Evolutionary conservation across 2,329 filamentous ascomycete genomes (phyloP).

Genomic region (Alternaria tenuissima): DNA sequence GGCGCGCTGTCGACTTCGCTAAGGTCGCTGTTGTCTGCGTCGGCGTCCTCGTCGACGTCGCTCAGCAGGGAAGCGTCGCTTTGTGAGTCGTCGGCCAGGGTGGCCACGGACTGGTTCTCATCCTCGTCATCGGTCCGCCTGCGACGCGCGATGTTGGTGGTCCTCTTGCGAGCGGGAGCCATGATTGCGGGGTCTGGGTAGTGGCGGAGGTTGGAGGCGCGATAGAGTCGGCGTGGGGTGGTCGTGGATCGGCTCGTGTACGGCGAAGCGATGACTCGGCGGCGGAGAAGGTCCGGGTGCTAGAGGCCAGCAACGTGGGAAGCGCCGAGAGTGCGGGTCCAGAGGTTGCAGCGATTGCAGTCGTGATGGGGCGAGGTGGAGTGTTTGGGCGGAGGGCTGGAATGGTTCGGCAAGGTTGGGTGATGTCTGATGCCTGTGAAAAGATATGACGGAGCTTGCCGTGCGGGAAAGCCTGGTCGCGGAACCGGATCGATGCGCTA

Average conservation of each 20-base stretch:
- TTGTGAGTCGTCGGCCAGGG: slow-evolving; percentile 67
- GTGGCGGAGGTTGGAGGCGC: slow-evolving; percentile 16
- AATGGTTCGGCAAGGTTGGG: slow-evolving; percentile 26
- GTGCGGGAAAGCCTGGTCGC: slow-evolving; percentile 30
- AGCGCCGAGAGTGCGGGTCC: slow-evolving; percentile 25
- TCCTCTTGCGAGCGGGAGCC: slow-evolving; percentile 49
- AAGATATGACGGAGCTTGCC: slow-evolving; percentile 43
- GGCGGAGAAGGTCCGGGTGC: slow-evolving; percentile 32
- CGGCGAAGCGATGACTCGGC: slow-evolving; percentile 31
- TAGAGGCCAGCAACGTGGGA: slow-evolving; percentile 20
- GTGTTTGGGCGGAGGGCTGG: slow-evolving; percentile 28
- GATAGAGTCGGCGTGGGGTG: slow-evolving; percentile 30
- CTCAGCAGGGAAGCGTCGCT: slow-evolving; percentile 68
- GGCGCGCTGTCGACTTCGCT: slow-evolving; percentile 60
- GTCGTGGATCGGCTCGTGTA: slow-evolving; percentile 31
- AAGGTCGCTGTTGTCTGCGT: slow-evolving; percentile 66
- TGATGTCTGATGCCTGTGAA: slow-evolving; percentile 49
- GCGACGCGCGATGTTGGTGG: slow-evolving; percentile 48
- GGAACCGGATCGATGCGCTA: slow-evolving; percentile 20
- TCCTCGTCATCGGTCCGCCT: slow-evolving; percentile 52
- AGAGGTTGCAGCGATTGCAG: slow-evolving; percentile 33
- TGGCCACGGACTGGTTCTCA: slow-evolving; percentile 54
- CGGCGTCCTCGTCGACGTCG: slow-evolving; percentile 65
- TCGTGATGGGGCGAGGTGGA: slow-evolving; percentile 38
- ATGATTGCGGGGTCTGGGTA: slow-evolving; percentile 36